phyloP scores from a whole-genome alignment of 257 asterid genomes.

The Solanum clarkiae region DNA sequence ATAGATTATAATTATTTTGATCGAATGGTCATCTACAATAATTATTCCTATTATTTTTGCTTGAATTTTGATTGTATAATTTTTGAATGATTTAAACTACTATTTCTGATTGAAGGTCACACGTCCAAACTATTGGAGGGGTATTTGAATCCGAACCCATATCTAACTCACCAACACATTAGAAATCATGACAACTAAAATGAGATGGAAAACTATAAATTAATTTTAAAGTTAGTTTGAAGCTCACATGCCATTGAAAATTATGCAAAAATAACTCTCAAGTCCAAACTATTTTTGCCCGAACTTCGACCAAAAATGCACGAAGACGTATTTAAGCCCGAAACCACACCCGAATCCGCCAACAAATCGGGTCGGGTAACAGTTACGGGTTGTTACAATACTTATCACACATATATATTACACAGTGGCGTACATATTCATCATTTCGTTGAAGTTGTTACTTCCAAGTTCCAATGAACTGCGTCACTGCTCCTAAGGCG shows the following conservation, averaged over 20 bases:
- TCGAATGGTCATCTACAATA: no score
- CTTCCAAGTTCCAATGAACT: neutral
- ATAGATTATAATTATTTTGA: no score
- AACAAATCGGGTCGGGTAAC: neutral
- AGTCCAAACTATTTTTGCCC: neutral
- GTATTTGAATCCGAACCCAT: no score
- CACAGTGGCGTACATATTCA: neutral
- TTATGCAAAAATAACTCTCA: neutral
- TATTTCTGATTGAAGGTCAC: no score
- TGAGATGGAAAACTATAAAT: no score
- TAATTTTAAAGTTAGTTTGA: neutral
- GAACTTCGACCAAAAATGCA: neutral
- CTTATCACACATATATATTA: neutral
- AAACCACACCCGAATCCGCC: neutral
- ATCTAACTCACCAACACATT: no score
- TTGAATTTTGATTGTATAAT: no score
- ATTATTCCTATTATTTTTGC: no score
- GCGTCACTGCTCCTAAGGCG: constrained; percentile 1
- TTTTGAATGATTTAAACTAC: no score
- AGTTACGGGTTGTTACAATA: neutral
- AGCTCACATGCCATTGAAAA: neutral
- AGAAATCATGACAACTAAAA: no score
- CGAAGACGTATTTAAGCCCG: neutral
- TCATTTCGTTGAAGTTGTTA: neutral
- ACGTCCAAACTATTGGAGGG: no score